Percentiles rank a stretch among this genome's conserved stretches.
Conservation (phyloP, 169 alveolate species). For the Plasmodium gonderi region DNA sequence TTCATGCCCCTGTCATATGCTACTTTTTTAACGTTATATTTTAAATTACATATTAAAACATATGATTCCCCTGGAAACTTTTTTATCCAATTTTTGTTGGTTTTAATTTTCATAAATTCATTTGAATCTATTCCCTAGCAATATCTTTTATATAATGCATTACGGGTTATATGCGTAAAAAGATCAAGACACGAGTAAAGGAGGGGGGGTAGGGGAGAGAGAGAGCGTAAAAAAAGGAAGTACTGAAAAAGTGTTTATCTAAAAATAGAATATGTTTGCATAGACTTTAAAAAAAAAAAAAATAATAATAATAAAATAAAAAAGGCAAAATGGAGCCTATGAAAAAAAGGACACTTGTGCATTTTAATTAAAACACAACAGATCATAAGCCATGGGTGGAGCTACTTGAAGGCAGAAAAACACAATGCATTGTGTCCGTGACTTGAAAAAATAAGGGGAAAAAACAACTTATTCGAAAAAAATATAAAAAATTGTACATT, state of each 20-base stretch:
- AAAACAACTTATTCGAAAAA: neutral
- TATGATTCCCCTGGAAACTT: neutral
- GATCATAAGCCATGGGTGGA: neutral
- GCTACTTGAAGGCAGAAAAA: too few relatives aligned
- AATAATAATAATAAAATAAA: neutral
- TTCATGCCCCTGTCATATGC: neutral
- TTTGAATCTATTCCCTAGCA: neutral
- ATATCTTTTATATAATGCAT: neutral
- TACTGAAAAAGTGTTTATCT: slow-evolving; percentile 5
- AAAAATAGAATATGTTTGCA: neutral
- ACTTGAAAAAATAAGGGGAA: slow-evolving; percentile 12
- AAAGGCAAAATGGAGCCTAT: neutral
- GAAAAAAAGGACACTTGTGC: slow-evolving; percentile 42
- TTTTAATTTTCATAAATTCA: neutral
- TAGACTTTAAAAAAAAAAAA: slow-evolving; percentile 6
- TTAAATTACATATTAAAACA: neutral
- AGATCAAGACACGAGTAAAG: too few relatives aligned
- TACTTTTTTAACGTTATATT: neutral
- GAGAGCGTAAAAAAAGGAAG: neutral
- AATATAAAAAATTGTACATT: slow-evolving; percentile 8
- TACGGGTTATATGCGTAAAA: neutral
- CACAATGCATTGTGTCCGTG: neutral
- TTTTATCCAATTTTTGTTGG: neutral
- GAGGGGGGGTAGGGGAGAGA: too few relatives aligned
- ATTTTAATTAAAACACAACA: slow-evolving; percentile 8